Percentiles rank a stretch among this genome's conserved stretches.
Conservation (phyloP, 768 basidiomycete species). For the Lactarius sanguifluus region DNA sequence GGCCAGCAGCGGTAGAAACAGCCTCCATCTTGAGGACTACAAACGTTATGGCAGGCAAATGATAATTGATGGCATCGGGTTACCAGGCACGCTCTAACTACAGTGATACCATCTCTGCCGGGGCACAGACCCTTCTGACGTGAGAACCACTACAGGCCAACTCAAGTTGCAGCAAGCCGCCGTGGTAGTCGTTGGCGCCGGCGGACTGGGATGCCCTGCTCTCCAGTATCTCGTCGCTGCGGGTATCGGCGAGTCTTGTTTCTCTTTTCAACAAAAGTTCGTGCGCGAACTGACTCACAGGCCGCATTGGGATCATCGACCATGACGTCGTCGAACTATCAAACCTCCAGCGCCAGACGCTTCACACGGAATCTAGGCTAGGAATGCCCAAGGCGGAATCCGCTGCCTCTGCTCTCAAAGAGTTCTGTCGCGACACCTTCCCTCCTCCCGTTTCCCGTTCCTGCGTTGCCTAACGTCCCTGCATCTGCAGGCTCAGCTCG, state of each 20-base stretch:
- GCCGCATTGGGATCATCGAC: slow-evolving; percentile 83
- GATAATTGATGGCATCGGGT: slow-evolving; percentile 87
- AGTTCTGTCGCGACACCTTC: slow-evolving; percentile 44
- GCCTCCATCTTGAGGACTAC: slow-evolving; percentile 61
- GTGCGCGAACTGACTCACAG: slow-evolving; percentile 41
- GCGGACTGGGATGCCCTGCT: slow-evolving; percentile 94
- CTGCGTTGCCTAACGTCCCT: slow-evolving; percentile 13
- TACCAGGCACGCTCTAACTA: slow-evolving; percentile 56
- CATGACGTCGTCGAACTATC: slow-evolving; percentile 85
- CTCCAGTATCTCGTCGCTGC: slow-evolving; percentile 92
- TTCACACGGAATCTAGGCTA: slow-evolving; percentile 71
- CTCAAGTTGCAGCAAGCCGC: slow-evolving; percentile 72
- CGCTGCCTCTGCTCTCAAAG: slow-evolving; percentile 65
- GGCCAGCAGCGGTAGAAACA: slow-evolving; percentile 1
- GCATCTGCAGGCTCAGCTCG: slow-evolving; percentile 68
- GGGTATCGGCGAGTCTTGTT: slow-evolving; percentile 69
- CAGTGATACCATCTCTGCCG: slow-evolving; percentile 2
- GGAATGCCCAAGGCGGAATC: slow-evolving; percentile 82
- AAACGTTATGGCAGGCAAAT: slow-evolving; percentile 94
- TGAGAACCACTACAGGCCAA: slow-evolving; percentile 57
- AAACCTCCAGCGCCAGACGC: slow-evolving; percentile 91
- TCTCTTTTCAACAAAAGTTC: slow-evolving; percentile 9
- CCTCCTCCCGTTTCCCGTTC: not conserved
- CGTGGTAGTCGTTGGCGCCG: slow-evolving; percentile 89
- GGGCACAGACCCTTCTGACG: not conserved